Evolutionary conservation across 192 early-diverging fungal genomes (phyloP).

Genomic region (Spinellus fusiger): DNA sequence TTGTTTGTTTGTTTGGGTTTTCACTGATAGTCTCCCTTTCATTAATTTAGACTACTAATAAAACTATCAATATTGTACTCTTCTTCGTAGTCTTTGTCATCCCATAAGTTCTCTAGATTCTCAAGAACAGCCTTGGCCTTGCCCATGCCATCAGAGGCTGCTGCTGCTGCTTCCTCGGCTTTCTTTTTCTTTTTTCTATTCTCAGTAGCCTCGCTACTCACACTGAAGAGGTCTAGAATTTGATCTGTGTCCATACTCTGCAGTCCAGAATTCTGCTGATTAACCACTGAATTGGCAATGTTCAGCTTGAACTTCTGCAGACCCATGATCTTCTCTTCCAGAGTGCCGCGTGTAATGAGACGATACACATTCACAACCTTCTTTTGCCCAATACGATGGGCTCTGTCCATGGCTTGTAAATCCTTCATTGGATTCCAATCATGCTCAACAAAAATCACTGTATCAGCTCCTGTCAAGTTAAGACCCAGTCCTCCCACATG

Average conservation of each 20-base stretch:
- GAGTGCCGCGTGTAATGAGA: slow-evolving; percentile 90
- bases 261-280: slow-evolving; percentile 92
- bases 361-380: slow-evolving; percentile 97
- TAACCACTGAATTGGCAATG: slow-evolving; percentile 92
- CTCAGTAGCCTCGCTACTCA: slow-evolving; percentile 47
- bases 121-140: slow-evolving; percentile 68
- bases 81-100: slow-evolving; percentile 83
- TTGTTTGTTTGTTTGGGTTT: background rate
- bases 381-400: slow-evolving; percentile 97
- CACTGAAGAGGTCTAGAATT: slow-evolving; percentile 87
- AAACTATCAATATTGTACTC: slow-evolving; percentile 81
- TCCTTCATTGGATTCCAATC: slow-evolving; percentile 99
- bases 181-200: slow-evolving; percentile 32
- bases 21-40: background rate
- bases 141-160: slow-evolving; percentile 44
- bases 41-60: slow-evolving; percentile 48
- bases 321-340: slow-evolving; percentile 99
- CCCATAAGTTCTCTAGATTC: slow-evolving; percentile 81
- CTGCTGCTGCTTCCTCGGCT: slow-evolving; percentile 3
- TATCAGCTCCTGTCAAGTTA: slow-evolving; percentile 98
- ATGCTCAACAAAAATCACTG: slow-evolving; percentile 98
- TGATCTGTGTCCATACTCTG: slow-evolving; percentile 95
- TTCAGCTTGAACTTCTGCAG: slow-evolving; percentile 98
- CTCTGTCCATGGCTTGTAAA: slow-evolving; percentile 98
- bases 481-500: slow-evolving; percentile 96